phyloP scores from a whole-genome alignment of 208 protist species.

The Kentomonas sorsogonicus region DNA sequence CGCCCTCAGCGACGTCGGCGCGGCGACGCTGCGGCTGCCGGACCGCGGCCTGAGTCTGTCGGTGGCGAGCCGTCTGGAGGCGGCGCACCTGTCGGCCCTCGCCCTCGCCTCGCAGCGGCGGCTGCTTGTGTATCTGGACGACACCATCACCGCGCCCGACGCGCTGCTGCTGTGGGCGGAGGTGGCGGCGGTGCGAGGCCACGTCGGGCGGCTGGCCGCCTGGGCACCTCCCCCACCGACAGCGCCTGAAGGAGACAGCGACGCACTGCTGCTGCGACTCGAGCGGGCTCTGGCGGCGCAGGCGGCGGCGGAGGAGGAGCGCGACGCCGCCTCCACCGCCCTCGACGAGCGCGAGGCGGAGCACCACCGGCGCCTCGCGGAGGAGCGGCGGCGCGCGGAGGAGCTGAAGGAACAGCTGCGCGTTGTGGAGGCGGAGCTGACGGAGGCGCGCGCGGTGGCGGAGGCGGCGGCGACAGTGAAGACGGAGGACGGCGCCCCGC shows the following conservation, averaged over 20 bases:
- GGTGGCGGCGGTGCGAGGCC: background rate
- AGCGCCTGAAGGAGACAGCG: no score
- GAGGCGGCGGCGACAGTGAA: background rate
- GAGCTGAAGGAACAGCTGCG: slow-evolving; percentile 21
- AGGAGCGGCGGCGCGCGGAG: slow-evolving; percentile 3
- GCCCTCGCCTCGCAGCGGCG: slow-evolving; percentile 20
- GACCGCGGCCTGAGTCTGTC: slow-evolving; percentile 21
- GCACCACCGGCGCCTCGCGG: background rate
- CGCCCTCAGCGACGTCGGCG: slow-evolving; percentile 22
- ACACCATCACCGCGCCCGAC: slow-evolving; percentile 18
- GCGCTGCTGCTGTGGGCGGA: background rate
- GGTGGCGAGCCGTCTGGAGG: slow-evolving; percentile 22
- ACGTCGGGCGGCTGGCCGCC: no score
- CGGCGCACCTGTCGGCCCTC: slow-evolving; percentile 34
- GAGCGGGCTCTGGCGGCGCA: slow-evolving; percentile 15
- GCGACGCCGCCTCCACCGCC: background rate
- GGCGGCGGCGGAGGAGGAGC: slow-evolving; percentile 13
- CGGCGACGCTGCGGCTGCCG: slow-evolving; percentile 28
- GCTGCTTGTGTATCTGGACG: slow-evolving; percentile 35
- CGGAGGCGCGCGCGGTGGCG: slow-evolving; percentile 20
- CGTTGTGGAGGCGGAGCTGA: slow-evolving; percentile 5
- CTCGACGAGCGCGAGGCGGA: background rate
- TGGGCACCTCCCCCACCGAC: no score
- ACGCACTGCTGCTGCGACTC: background rate
- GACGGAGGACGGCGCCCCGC: background rate